Base-by-base conservation (phyloP, 1,284 basidiomycete species). In the Cerrena zonata region DNA sequence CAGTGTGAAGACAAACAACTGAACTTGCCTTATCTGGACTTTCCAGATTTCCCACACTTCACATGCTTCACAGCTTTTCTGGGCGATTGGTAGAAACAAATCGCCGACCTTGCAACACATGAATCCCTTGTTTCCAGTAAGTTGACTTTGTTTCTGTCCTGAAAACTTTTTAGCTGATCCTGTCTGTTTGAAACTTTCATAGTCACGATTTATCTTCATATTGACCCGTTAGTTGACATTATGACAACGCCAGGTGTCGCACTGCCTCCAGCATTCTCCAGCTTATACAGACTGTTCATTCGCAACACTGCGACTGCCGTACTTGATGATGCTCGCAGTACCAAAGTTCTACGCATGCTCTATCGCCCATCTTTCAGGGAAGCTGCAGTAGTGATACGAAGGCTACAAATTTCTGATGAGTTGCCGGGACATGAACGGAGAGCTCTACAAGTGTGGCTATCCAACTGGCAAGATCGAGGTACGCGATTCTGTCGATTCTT, bases 241-340 rank as follows among this genome's bases (percentile, higher is more conserved):
- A 26, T 25, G 4, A n/a, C 25, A 11, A 30, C 18, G 18, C 25
- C 7, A n/a, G 25, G 24, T 4, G 24, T 25, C 23, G 30, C 54
- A 18, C 69, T 84, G 18, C 79, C 82, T 4, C 52, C 75, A 2
- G 65, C 69, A 4, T 79, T 86, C 56, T 78, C 69, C 4, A 82
- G 82, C 53, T 58, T 83, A 1, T 88, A 88, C 56, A 74, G 85
- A 11, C 68, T 88, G 2, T 75, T 82, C 51, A 66, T 87, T 37
- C 75, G 84, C 18, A 71, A 78, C 12, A 70, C 69, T 26, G 79
- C 80, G n/a, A 78, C 79, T 3, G 71, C 82, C 7, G 82, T 86
- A n/a, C 69, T 86, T 3, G 75, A 83, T 55, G 71, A 84, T 25
- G 63, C 60, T 19, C 51, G 59, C 13, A 72, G 77, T 2, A 74